Conservation (phyloP, 2,329 filamentous ascomycete genomes). For the Ceratocystis ficicola region DNA sequence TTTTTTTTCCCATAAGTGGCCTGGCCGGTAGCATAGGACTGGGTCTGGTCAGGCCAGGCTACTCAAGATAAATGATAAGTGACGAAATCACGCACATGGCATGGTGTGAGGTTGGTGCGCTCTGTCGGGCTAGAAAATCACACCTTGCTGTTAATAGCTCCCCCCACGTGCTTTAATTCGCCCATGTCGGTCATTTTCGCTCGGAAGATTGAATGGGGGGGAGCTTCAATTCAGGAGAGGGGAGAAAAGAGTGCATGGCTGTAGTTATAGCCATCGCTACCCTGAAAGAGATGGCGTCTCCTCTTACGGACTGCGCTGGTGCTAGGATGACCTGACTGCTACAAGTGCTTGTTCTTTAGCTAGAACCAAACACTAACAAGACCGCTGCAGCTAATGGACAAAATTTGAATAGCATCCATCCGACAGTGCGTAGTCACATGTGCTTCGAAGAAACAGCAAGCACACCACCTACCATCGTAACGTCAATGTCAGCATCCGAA, state of each 20-base stretch:
- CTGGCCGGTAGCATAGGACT: neutral
- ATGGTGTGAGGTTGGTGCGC: neutral
- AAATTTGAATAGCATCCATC: neutral
- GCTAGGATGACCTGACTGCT: too few relatives aligned
- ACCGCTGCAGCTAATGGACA: too few relatives aligned
- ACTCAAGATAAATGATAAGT: neutral
- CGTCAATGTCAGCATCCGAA: neutral
- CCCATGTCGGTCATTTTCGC: neutral
- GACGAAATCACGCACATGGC: neutral
- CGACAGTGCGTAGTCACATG: neutral
- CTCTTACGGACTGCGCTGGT: too few relatives aligned
- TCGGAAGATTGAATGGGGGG: too few relatives aligned
- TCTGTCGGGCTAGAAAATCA: slow-evolving; percentile 1
- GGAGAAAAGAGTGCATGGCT: too few relatives aligned
- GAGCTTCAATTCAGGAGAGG: too few relatives aligned
- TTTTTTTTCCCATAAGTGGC: neutral
- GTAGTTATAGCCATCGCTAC: too few relatives aligned
- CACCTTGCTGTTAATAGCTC: neutral
- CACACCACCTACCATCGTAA: neutral
- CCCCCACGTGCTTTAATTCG: neutral
- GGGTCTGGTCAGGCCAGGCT: neutral
- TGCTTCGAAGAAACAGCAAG: neutral
- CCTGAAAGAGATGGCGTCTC: too few relatives aligned
- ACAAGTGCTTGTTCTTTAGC: too few relatives aligned
- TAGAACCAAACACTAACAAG: too few relatives aligned